Conservation (phyloP, 208 protist species). For the Acanthamoeba lenticulata region DNA sequence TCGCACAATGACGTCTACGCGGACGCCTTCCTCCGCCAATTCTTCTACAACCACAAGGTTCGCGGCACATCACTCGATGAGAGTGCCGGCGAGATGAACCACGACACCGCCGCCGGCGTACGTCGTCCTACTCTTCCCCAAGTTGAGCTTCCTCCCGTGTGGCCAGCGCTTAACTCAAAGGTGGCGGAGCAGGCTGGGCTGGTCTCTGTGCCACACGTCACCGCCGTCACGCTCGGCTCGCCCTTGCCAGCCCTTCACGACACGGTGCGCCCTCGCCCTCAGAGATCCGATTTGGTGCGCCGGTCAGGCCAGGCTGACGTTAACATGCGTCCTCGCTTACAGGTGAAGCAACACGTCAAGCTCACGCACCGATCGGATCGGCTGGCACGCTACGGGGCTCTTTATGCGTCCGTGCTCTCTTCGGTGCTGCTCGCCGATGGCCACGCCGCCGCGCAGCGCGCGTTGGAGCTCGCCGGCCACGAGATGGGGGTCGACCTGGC, state of each 20-base stretch:
- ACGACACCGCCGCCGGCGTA: conserved; percentile 18
- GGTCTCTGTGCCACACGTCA: not conserved
- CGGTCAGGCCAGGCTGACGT: not conserved
- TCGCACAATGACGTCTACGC: conserved; percentile 69
- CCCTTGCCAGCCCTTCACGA: not conserved
- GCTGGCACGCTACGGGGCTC: not conserved
- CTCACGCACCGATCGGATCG: not conserved
- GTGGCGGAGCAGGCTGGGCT: not conserved
- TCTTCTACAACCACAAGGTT: conserved; percentile 50
- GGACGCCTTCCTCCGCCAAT: conserved; percentile 56
- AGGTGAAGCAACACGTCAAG: conserved; percentile 10
- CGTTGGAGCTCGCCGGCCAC: not conserved
- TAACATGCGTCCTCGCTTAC: not conserved
- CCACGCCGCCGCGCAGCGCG: not conserved
- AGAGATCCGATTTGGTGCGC: no score
- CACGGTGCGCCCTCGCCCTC: not conserved
- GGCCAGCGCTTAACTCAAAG: not conserved
- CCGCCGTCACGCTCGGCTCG: not conserved
- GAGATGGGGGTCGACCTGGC: conserved; percentile 8
- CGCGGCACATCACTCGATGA: not conserved
- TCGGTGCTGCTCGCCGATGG: not conserved
- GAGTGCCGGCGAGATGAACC: conserved; percentile 6
- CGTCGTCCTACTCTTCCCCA: not conserved
- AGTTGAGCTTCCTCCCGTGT: not conserved
- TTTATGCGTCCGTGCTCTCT: not conserved